phyloP scores from a whole-genome alignment of 805 yeast species.

The Pichia nanzhaoensis region DNA sequence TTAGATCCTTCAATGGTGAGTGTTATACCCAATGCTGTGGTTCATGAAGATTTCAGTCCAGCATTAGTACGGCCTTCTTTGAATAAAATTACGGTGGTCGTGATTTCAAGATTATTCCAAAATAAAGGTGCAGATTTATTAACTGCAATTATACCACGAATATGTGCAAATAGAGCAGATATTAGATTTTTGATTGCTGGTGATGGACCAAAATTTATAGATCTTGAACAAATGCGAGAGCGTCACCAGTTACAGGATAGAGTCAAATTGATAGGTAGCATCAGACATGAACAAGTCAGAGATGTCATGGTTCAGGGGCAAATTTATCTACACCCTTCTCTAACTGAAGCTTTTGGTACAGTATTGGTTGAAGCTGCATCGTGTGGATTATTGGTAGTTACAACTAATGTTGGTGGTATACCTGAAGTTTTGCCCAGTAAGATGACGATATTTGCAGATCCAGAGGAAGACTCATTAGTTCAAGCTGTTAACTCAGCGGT shows the following conservation, averaged over 20 bases:
- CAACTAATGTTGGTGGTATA: conserved; percentile 95
- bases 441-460: conserved; percentile 88
- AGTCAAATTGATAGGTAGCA: conserved; percentile 78
- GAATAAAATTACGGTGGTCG: conserved; percentile 68
- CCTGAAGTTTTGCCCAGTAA: conserved; percentile 92
- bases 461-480: conserved; percentile 78
- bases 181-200: conserved; percentile 89
- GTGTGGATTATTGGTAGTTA: conserved; percentile 88
- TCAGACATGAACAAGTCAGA: conserved; percentile 87
- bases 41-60: conserved; percentile 74
- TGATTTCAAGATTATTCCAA: conserved; percentile 86
- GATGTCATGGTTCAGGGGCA: conserved; percentile 92
- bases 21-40: conserved; percentile 95
- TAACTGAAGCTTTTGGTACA: conserved; percentile 97
- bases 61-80: conserved; percentile 25
- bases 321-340: conserved; percentile 85
- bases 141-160: conserved; percentile 75
- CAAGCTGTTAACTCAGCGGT: conserved; percentile 71
- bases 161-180: conserved; percentile 55
- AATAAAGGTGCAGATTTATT: conserved; percentile 93
- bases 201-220: conserved; percentile 92
- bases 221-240: conserved; percentile 93
- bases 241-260: conserved; percentile 77
- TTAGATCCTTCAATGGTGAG: conserved; percentile 71
- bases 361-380: conserved; percentile 96